Conservation (phyloP, 306 rosid species). For the Delonix regia region DNA sequence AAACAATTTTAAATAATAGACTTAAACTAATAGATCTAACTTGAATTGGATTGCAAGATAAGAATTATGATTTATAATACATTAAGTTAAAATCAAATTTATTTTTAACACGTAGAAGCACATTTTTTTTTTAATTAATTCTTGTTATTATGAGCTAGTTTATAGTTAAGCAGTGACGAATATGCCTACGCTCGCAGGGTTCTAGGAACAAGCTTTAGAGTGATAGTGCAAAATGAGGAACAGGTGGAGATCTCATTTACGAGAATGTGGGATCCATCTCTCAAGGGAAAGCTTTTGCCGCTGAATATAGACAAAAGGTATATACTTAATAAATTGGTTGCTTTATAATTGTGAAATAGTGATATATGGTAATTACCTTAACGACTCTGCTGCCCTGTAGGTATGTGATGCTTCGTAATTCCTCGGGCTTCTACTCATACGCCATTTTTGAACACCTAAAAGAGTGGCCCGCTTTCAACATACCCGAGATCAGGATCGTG, state of each 20-base stretch:
- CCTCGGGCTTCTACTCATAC: conserved; percentile 80
- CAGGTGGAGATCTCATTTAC: conserved; percentile 80
- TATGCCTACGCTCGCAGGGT: conserved; percentile 50
- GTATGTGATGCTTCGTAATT: conserved; percentile 71
- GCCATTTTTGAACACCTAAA: conserved; percentile 68
- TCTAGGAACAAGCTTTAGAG: conserved; percentile 58
- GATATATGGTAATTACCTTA: neutral
- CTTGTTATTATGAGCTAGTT: neutral
- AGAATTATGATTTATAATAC: no score
- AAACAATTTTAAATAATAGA: no score
- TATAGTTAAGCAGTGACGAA: neutral
- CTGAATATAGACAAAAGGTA: conserved; percentile 86
- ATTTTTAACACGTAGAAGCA: no score
- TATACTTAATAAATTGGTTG: neutral
- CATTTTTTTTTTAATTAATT: no score
- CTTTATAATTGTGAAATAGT: conserved; percentile 16
- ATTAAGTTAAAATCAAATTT: no score
- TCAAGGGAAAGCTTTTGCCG: conserved; percentile 68
- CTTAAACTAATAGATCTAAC: no score
- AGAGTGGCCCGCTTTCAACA: conserved; percentile 81
- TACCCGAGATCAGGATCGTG: conserved; percentile 75
- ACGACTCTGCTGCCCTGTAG: conserved; percentile 42
- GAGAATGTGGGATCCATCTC: conserved; percentile 78
- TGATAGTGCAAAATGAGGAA: conserved; percentile 62
- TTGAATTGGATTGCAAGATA: no score